Base-by-base conservation (phyloP, 1,139 yeast species). In the Magnusiomyces ingens region DNA sequence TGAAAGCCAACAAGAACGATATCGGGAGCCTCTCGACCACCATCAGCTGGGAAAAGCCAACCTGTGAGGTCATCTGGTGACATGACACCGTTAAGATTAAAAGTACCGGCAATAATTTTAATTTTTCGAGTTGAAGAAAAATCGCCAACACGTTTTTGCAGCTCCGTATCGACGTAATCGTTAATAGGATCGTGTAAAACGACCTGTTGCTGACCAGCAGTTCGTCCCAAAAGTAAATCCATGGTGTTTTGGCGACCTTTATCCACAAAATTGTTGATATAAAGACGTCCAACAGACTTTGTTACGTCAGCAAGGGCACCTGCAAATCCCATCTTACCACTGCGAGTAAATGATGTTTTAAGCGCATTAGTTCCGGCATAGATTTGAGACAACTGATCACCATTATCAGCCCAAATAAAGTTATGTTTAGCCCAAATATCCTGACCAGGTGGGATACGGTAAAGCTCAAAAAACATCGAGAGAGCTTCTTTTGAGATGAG, bases 321-420 rank as follows among this genome's bases (percentile, higher is more conserved):
- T 0, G 98, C 98, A 57, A 94, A 72, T 53, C 91, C 89, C 96
- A 90, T 89, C 64, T 90, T 91, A 17, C 99, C 99, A 44, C 89
- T 85, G 65, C 99, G 78, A 1, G 98, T 86, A 66, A 85, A 93
- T 3, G 96, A 88, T 0, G 97, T 88, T 67, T 94, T 94, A 51
- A 94, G 74, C 0, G 99, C 99, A 66, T 93, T 91, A 0, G 99
- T 94, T 5, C 99, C 99, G 0, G 99, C 93, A 67, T 94, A 94
- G 32, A 93, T 93, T 67, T 90, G 97, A 0, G 98, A 90, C 10
- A 94, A 80, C 57, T 94, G 96, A 69, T 94, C 99, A 48, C 99
- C 99, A 67, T 93, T 91, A 68, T 94, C 97, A 0, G 99, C 99
- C 99, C 99, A 94, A 21, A 93, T 71, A 2, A 84, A 75, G 62